These are phyloP conservation scores for Condylostoma magnum DNA, from an alignment of 169 alveolate genomes.

Conservation along the genomic window DNA sequence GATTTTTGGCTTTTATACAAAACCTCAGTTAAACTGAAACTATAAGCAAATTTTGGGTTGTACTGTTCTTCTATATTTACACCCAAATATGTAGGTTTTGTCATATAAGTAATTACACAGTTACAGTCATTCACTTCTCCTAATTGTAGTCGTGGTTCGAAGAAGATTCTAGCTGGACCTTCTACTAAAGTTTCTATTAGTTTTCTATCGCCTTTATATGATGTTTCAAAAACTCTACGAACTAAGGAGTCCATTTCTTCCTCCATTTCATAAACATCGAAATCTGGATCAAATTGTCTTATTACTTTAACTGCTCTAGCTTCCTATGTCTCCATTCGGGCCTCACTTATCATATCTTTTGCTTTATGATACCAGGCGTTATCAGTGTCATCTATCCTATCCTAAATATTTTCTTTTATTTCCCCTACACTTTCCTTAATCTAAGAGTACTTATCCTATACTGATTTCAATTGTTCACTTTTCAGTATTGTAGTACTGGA, in stretches of 20 bases:
- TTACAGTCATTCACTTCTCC: not conserved
- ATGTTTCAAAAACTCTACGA: not conserved
- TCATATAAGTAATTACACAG: not conserved
- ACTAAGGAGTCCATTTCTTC: not conserved
- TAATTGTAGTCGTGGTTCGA: too few species aligned
- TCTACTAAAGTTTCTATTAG: not conserved
- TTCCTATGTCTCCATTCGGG: not conserved
- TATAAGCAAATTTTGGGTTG: not conserved
- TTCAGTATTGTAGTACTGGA: not conserved
- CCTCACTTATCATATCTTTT: not conserved
- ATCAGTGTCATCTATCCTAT: not conserved
- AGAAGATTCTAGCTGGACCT: not conserved
- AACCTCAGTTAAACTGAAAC: too few species aligned
- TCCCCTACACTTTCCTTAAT: not conserved
- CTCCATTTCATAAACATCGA: not conserved
- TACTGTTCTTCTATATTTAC: conserved; percentile 7
- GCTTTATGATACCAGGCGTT: not conserved
- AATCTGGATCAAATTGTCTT: not conserved
- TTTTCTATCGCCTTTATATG: not conserved
- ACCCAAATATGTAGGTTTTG: not conserved
- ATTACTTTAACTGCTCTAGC: conserved; percentile 4
- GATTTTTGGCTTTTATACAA: too few species aligned
- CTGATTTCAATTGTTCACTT: not conserved
- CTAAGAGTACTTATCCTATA: not conserved
- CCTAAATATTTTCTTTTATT: not conserved